These are phyloP conservation scores for Volvox reticuliferus DNA, from an alignment of 139 green algal genomes.

Conservation along the genomic window DNA sequence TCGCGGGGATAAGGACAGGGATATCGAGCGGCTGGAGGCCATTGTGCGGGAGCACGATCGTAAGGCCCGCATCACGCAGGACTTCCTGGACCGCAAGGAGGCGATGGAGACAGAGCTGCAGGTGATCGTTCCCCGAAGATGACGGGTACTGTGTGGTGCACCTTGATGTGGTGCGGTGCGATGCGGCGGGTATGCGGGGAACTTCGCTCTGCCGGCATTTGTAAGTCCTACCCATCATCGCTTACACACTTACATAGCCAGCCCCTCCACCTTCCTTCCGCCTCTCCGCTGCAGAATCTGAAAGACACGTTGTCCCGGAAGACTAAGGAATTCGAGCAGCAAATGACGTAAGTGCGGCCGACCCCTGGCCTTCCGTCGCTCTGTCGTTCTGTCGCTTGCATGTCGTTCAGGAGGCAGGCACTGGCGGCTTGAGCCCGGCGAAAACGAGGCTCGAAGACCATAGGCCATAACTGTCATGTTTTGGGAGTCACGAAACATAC, in stretches of 20 bases:
- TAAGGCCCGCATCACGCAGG: conserved; percentile 52
- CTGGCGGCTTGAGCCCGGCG: too few species aligned
- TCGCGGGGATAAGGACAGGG: conserved; percentile 64
- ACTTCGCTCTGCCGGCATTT: too few species aligned
- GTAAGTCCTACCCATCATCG: too few species aligned
- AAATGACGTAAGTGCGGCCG: conserved; percentile 52
- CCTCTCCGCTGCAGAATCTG: conserved; percentile 2
- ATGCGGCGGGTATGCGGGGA: neutral
- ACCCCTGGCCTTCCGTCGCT: neutral
- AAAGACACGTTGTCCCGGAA: conserved; percentile 51
- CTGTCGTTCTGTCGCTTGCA: too few species aligned
- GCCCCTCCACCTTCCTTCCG: neutral
- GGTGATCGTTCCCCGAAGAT: neutral
- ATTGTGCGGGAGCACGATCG: conserved; percentile 59
- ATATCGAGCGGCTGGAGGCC: conserved; percentile 57
- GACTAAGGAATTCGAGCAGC: conserved; percentile 60
- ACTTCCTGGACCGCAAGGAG: conserved; percentile 75
- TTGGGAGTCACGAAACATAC: too few species aligned
- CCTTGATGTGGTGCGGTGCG: neutral
- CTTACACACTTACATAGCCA: too few species aligned
- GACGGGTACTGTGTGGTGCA: neutral
- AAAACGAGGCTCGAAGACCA: too few species aligned
- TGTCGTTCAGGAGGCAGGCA: too few species aligned
- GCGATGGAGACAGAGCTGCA: conserved; percentile 63
- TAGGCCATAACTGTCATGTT: too few species aligned